Evolutionary conservation across 139 green algal species (phyloP).

Genomic region (Coccomyxa sp.): DNA sequence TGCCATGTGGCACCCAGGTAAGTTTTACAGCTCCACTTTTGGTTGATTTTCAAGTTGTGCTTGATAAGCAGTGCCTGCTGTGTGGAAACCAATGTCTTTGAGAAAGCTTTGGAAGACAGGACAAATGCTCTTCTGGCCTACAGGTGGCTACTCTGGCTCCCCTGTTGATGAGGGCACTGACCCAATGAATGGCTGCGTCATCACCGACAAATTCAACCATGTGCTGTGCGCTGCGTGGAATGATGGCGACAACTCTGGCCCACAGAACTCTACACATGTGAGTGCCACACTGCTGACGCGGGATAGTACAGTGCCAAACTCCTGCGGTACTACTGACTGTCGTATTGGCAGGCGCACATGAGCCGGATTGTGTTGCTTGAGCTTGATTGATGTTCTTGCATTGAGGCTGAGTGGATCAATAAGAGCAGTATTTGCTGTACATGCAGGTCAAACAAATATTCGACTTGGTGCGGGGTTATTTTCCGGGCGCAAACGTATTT

Average conservation of each 20-base stretch:
- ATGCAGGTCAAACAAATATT: conserved; percentile 38
- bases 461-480: conserved; percentile 21
- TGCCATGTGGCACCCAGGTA: conserved; percentile 31
- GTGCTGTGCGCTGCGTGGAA: conserved; percentile 39
- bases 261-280: conserved; percentile 28
- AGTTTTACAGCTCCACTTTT: too few species aligned
- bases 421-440: background rate
- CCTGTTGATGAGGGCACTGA: conserved; percentile 23
- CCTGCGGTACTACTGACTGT: background rate
- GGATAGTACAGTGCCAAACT: background rate
- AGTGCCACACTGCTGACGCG: background rate
- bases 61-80: too few species aligned
- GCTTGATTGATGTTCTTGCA: background rate
- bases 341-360: background rate
- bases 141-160: conserved; percentile 30
- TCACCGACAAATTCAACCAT: conserved; percentile 17
- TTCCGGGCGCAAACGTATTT: conserved; percentile 35
- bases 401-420: too few species aligned
- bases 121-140: too few species aligned
- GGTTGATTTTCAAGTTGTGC: too few species aligned
- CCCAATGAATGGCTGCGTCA: too few species aligned
- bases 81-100: too few species aligned
- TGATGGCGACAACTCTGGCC: conserved; percentile 38
- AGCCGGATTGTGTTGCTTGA: too few species aligned
- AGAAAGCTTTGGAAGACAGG: too few species aligned